Conservation (phyloP, 129 eudicot species). For the Silybum marianum region DNA sequence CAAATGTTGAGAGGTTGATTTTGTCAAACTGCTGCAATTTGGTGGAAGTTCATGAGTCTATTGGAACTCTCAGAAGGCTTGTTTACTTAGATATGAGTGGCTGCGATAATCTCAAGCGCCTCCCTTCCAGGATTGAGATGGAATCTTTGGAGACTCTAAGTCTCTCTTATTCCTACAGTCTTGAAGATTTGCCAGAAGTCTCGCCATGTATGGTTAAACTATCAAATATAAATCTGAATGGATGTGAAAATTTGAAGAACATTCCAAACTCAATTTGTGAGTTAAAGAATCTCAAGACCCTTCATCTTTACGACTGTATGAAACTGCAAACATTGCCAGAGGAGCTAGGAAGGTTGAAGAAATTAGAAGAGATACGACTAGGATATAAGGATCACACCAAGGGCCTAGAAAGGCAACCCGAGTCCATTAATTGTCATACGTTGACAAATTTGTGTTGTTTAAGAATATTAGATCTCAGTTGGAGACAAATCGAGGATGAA, state of each 20-base stretch:
- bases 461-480: constrained; percentile 1
- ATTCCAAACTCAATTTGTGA: background rate
- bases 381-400: background rate
- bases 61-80: background rate
- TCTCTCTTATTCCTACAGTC: background rate
- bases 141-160: constrained; percentile 13
- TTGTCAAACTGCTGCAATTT: background rate
- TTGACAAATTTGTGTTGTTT: background rate
- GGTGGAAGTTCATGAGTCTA: background rate
- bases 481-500: background rate
- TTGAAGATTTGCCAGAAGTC: constrained; percentile 19
- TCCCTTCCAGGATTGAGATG: background rate
- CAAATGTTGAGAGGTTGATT: constrained; percentile 3
- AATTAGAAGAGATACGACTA: background rate
- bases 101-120: background rate
- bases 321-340: background rate
- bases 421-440: background rate
- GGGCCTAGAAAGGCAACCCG: background rate
- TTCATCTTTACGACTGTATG: background rate
- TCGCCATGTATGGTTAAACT: constrained; percentile 8
- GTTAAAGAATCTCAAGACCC: background rate
- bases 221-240: background rate
- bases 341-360: background rate
- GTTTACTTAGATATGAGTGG: background rate
- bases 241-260: background rate